Percentiles rank a stretch among this genome's conserved stretches.
Evolutionary conservation across 306 rosid genomes (phyloP).

Genomic region (Lathyrus sativus): DNA sequence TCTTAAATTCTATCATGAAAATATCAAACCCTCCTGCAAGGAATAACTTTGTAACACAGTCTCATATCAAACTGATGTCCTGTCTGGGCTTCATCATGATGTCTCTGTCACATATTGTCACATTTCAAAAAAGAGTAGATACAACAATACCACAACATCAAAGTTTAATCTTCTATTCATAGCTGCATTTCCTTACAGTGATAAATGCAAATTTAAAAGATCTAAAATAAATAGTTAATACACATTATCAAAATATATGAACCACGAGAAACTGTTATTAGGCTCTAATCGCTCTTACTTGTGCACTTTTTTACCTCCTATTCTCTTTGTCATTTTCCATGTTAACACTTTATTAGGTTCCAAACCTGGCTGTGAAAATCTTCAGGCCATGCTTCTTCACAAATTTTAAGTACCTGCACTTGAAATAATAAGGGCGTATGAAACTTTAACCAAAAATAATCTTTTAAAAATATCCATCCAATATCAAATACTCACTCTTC

Average conservation of each 20-base stretch:
- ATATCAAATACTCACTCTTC: conserved; percentile 73
- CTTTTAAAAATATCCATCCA: conserved; percentile 11
- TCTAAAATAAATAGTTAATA: conserved; percentile 40
- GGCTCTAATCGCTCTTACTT: conserved; percentile 60
- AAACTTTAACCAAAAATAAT: conserved; percentile 7
- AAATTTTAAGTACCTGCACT: conserved; percentile 71
- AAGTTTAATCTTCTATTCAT: too few relatives aligned
- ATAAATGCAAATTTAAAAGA: too few relatives aligned
- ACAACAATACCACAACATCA: too few relatives aligned
- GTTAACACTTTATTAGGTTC: conserved; percentile 85
- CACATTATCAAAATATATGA: conserved; percentile 17
- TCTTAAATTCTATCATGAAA: too few relatives aligned
- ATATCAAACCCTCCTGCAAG: too few relatives aligned
- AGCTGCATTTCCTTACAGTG: conserved; percentile 73
- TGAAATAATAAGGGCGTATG: conserved; percentile 6
- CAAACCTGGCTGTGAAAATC: conserved; percentile 94
- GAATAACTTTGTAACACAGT: too few relatives aligned
- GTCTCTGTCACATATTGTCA: too few relatives aligned
- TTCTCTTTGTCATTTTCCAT: conserved; percentile 98
- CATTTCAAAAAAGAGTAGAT: too few relatives aligned
- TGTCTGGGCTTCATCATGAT: too few relatives aligned
- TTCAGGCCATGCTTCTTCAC: conserved; percentile 95
- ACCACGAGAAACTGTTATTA: conserved; percentile 5
- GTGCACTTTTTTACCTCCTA: conserved; percentile 88
- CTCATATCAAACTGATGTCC: too few relatives aligned